Evolutionary conservation across 2,329 filamentous ascomycete species (phyloP), one percentile per base, ranked within the genome.

Genomic region (Colletotrichum liaoningense): DNA sequence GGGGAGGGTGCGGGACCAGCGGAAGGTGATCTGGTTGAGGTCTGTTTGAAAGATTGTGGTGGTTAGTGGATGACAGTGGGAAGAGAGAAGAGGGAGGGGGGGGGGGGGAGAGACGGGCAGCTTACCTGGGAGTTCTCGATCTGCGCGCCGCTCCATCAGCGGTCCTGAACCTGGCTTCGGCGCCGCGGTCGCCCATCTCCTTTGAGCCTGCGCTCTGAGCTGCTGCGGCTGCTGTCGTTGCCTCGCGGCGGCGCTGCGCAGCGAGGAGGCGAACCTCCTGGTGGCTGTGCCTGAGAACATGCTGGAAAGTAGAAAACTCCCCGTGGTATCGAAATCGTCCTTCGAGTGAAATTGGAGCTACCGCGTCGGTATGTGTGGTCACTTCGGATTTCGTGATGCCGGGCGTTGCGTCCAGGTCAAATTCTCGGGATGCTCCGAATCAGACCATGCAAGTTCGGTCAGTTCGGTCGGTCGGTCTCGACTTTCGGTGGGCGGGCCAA

Each of bases 1-100:
- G 67, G 96, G 96, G 42, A 98, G 84, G 1, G 94, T 95, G 78
- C 90, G 89, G 68, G 88, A 81, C 93, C 93, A 95, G 77, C 88
- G 87, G 80, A 90, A 90, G 62, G 80, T 80, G 69, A 83, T 80
- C 70, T 84, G 80, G 67, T 83, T 79, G 71, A 88, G 79, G 76
- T 86, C 85, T 86, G 54, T 0, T 54, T 19, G 9, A 11, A 26
- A 54, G 19, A 24, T 35, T 26, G 8, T n/a, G 24, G n/a, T 4
- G 38, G 38, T 14, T 28, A 33, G 62, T 69, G 58, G 54, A 54
- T 33, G 60, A 35, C 5, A 49, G 14, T 1, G 57, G 26, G 12
- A 54, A 33, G 58, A 11, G 8, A 28, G 33, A 26, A 11, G 19
- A 24, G 24, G 14, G 22, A 22, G 9, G 26, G 9, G 26, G 2